Evolutionary conservation across 257 asterid species (phyloP).

Genomic region (Lavandula angustifolia): DNA sequence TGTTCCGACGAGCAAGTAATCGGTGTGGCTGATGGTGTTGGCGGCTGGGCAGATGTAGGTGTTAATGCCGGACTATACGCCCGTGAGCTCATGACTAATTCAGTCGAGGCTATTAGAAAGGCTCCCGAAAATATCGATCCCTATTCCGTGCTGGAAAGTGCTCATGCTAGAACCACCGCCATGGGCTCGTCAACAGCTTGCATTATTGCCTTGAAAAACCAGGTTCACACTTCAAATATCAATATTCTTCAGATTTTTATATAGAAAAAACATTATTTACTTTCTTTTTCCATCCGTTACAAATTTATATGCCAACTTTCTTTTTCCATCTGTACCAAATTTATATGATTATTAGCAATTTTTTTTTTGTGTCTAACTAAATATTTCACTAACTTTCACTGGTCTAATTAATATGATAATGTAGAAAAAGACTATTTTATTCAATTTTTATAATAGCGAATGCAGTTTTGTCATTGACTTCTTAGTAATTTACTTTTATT

Average conservation of each 20-base stretch:
- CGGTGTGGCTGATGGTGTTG: slow-evolving; percentile 96
- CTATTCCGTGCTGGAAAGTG: slow-evolving; percentile 66
- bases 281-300: no score
- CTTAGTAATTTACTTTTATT: no score
- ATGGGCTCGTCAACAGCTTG: slow-evolving; percentile 93
- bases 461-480: no score
- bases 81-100: slow-evolving; percentile 77
- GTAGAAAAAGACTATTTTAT: no score
- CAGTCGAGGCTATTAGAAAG: slow-evolving; percentile 58
- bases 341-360: no score
- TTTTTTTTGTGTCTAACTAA: no score
- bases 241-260: neutral
- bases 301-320: no score
- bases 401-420: no score
- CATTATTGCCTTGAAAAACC: slow-evolving; percentile 63
- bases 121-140: slow-evolving; percentile 54
- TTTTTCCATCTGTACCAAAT: no score
- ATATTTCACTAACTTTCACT: no score
- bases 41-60: slow-evolving; percentile 96
- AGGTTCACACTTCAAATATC: slow-evolving; percentile 49
- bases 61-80: slow-evolving; percentile 82
- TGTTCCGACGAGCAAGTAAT: slow-evolving; percentile 72
- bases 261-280: no score
- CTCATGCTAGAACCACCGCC: slow-evolving; percentile 59
- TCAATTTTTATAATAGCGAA: no score